Evolutionary conservation across 768 basidiomycete species (phyloP).

Genomic region (Podaxis sp.): DNA sequence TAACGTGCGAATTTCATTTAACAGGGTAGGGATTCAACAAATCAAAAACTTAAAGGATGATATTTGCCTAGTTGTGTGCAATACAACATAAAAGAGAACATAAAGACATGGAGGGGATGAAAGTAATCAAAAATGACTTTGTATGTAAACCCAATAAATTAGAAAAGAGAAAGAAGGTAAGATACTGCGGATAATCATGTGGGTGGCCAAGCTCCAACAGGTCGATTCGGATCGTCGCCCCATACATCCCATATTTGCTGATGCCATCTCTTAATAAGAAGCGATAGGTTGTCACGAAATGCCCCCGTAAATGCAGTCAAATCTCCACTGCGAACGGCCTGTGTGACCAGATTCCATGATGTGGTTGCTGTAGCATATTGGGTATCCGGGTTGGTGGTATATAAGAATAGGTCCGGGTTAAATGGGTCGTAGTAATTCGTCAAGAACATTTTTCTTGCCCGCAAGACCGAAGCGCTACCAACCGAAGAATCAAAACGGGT

Average conservation of each 20-base stretch:
- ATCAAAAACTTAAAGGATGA: neutral
- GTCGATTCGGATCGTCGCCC: constrained; percentile 32
- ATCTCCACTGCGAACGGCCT: constrained; percentile 8
- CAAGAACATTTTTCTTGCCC: constrained; percentile 59
- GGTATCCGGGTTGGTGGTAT: constrained; percentile 36
- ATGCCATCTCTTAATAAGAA: constrained; percentile 34
- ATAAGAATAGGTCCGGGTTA: constrained; percentile 68
- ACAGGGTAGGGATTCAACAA: neutral
- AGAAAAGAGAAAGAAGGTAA: neutral
- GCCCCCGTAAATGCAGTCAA: constrained; percentile 28
- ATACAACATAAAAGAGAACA: constrained; percentile 18
- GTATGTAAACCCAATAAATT: constrained; percentile 2
- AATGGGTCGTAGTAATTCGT: constrained; percentile 80
- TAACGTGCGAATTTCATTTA: neutral
- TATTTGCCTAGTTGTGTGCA: neutral
- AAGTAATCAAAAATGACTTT: neutral
- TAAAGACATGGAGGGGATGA: constrained; percentile 8
- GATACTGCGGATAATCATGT: constrained; percentile 25
- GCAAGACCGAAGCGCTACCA: constrained; percentile 43
- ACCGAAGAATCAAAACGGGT: constrained; percentile 15
- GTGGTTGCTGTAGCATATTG: constrained; percentile 8
- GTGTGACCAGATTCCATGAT: constrained; percentile 22
- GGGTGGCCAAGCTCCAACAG: constrained; percentile 36
- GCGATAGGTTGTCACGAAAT: constrained; percentile 31
- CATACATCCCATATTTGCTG: constrained; percentile 44